Conservation (phyloP, 768 basidiomycete species). For the Rhizopogon vulgaris region DNA sequence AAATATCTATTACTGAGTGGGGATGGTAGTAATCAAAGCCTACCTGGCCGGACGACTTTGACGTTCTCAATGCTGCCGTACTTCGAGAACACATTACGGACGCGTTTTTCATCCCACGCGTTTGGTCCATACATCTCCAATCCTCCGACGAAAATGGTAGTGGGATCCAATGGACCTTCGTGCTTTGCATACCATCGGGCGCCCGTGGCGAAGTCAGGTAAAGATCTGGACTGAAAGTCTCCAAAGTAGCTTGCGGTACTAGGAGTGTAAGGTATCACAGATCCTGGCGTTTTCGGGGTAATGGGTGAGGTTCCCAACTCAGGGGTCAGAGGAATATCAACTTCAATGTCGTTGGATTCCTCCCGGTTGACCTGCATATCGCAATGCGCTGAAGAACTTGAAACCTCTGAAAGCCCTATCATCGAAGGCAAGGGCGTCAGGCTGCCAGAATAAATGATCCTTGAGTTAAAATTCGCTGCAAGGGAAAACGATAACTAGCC, state of each 20-base stretch:
- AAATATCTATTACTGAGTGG: not conserved
- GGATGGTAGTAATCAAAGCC: constrained; percentile 16
- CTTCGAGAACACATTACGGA: constrained; percentile 51
- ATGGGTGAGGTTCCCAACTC: constrained; percentile 42
- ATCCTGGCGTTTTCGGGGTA: constrained; percentile 45
- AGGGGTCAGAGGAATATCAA: constrained; percentile 35
- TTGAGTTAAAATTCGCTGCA: not conserved
- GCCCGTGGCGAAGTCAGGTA: constrained; percentile 20
- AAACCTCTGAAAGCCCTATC: constrained; percentile 6
- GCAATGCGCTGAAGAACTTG: constrained; percentile 4
- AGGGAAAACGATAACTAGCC: not conserved
- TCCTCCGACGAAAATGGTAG: constrained; percentile 72
- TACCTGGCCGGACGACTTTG: constrained; percentile 62
- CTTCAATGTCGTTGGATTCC: constrained; percentile 19
- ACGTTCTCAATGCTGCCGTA: constrained; percentile 63
- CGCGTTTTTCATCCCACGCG: constrained; percentile 65
- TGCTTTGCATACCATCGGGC: constrained; percentile 14
- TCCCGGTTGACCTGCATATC: constrained; percentile 26
- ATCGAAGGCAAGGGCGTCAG: not conserved
- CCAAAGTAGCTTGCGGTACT: constrained; percentile 31
- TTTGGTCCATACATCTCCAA: constrained; percentile 57
- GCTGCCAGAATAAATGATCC: not conserved
- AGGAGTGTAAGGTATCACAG: constrained; percentile 45
- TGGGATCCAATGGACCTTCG: constrained; percentile 49
- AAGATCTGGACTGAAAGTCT: constrained; percentile 24